Conservation (phyloP, 768 basidiomycete genomes). For the Multifurca ochricompacta region DNA sequence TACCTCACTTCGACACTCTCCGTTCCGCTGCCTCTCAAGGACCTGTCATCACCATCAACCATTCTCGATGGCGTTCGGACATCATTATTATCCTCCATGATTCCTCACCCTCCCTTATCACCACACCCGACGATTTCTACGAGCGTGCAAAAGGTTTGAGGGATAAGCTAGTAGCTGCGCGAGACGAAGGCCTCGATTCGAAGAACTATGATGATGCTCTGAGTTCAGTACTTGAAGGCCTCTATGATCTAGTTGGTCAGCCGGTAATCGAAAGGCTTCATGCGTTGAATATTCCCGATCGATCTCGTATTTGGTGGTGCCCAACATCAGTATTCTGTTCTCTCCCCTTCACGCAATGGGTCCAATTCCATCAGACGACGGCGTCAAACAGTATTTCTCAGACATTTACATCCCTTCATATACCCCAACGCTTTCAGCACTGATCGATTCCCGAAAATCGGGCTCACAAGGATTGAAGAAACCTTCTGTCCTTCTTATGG, state of each 20-base stretch:
- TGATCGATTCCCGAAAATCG: not conserved
- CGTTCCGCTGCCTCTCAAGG: not conserved
- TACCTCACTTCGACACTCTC: not conserved
- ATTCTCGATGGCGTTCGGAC: not conserved
- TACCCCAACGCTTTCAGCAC: conserved; percentile 9
- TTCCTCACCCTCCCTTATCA: conserved; percentile 45
- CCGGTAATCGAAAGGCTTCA: conserved; percentile 1
- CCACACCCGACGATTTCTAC: not conserved
- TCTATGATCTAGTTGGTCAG: conserved; percentile 4
- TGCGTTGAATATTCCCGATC: not conserved
- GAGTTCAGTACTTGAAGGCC: not conserved
- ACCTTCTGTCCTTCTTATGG: not conserved
- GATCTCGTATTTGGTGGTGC: conserved; percentile 17
- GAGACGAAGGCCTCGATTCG: not conserved
- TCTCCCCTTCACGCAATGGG: conserved; percentile 11
- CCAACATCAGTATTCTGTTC: conserved; percentile 9
- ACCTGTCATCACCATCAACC: not conserved
- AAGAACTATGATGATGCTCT: not conserved
- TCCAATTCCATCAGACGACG: not conserved
- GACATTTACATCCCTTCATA: conserved; percentile 14
- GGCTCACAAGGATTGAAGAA: too few relatives aligned
- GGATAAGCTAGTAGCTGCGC: not conserved
- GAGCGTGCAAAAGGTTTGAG: not conserved
- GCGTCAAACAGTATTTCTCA: not conserved
- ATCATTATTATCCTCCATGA: conserved; percentile 21